Percentiles rank a stretch among this genome's conserved stretches.
These are phyloP conservation scores for Ottelia alismoides DNA, from an alignment of 106 monocot genomes.

Conservation along the genomic window DNA sequence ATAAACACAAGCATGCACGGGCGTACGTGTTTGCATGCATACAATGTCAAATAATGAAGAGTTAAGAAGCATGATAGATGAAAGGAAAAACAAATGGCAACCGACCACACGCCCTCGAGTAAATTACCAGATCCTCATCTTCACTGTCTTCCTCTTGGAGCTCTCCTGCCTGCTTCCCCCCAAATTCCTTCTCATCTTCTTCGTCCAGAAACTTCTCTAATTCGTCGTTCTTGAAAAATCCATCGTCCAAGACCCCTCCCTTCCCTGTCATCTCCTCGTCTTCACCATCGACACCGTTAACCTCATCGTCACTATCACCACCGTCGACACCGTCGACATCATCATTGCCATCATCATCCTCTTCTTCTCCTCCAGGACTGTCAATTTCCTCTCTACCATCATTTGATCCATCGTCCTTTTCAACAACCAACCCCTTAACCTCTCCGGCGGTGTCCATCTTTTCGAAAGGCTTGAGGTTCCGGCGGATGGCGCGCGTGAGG, in stretches of 20 bases:
- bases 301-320: conserved; percentile 15
- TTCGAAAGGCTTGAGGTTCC: conserved; percentile 6
- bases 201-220: conserved; percentile 43
- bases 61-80: not conserved
- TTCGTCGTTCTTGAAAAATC: conserved; percentile 52
- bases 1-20: too few relatives aligned
- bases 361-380: conserved; percentile 11
- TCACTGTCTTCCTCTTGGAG: conserved; percentile 11
- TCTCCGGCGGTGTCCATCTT: conserved; percentile 4
- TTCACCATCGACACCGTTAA: conserved; percentile 9
- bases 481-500: not conserved
- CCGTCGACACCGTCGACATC: conserved; percentile 16
- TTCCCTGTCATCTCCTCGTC: conserved; percentile 9
- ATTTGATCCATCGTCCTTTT: conserved; percentile 6
- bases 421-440: not conserved
- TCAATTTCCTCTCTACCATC: conserved; percentile 9
- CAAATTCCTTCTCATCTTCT: conserved; percentile 58
- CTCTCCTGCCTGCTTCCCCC: conserved; percentile 20
- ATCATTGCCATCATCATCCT: conserved; percentile 12
- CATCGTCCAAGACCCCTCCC: conserved; percentile 21
- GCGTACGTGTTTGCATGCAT: too few relatives aligned
- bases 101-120: too few relatives aligned
- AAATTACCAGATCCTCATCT: conserved; percentile 6
- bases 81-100: not conserved
- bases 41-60: not conserved